These are phyloP conservation scores for Akebia trifoliata DNA, from an alignment of 164 flowering plant species.

Conservation along the genomic window DNA sequence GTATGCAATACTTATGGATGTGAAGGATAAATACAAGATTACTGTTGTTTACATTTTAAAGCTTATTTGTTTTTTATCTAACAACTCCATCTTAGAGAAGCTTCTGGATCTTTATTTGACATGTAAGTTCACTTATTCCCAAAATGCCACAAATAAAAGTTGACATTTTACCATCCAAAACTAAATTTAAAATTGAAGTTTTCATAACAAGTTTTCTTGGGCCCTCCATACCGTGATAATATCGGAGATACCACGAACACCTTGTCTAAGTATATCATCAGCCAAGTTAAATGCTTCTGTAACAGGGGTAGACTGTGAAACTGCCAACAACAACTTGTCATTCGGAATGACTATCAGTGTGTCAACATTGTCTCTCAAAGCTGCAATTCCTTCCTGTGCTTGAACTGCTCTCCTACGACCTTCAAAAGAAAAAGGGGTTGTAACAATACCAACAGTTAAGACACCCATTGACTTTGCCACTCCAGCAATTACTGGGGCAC, in stretches of 20 bases:
- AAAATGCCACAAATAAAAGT: neutral
- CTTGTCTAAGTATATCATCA: conserved; percentile 87
- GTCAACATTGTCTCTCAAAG: conserved; percentile 78
- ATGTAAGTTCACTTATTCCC: neutral
- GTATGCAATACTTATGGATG: neutral
- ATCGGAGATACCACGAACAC: conserved; percentile 87
- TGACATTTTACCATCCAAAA: neutral
- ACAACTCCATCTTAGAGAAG: neutral
- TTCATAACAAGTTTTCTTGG: neutral
- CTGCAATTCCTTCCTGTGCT: conserved; percentile 91
- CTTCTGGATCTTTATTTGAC: neutral
- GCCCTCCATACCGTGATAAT: conserved; percentile 64
- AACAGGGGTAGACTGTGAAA: conserved; percentile 77
- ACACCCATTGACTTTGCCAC: conserved; percentile 85
- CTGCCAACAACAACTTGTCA: conserved; percentile 81
- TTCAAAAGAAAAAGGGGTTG: conserved; percentile 86
- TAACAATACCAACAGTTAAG: conserved; percentile 87
- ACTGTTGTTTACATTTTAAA: neutral
- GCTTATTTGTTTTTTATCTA: neutral
- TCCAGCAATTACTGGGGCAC: conserved; percentile 80
- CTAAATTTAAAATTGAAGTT: neutral
- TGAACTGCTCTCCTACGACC: conserved; percentile 80
- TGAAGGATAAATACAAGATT: neutral
- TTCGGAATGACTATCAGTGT: conserved; percentile 85
- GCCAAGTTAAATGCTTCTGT: conserved; percentile 88